Evolutionary conservation across 2,329 filamentous ascomycete genomes (phyloP).

Genomic region (Paraphaeosphaeria minitans): DNA sequence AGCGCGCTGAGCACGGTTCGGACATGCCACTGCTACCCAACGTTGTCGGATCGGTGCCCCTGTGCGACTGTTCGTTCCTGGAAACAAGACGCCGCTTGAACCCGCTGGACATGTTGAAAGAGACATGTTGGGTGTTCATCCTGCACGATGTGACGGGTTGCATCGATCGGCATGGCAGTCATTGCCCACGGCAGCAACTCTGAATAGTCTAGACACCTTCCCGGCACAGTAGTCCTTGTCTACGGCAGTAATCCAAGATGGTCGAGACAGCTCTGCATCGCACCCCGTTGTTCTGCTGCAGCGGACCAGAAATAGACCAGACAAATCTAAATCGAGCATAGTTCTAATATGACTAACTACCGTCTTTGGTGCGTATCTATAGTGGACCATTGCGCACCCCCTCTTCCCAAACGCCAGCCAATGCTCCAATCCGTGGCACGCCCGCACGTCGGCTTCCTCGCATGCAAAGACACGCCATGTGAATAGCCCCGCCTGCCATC

Average conservation of each 20-base stretch:
- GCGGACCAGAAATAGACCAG: neutral
- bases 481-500: neutral
- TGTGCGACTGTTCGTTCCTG: neutral
- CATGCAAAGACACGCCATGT: neutral
- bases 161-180: neutral
- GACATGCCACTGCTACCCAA: neutral
- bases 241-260: neutral
- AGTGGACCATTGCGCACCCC: neutral
- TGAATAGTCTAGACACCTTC: neutral
- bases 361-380: neutral
- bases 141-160: neutral
- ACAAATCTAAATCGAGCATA: neutral
- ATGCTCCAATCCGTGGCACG: neutral
- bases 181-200: neutral
- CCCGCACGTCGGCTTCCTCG: neutral
- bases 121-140: neutral
- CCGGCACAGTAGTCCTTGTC: neutral
- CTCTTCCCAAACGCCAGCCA: neutral
- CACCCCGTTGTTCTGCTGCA: neutral
- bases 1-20: neutral
- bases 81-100: neutral
- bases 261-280: neutral
- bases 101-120: neutral
- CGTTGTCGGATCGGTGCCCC: neutral
- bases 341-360: neutral